Conservation (phyloP, 2,329 filamentous ascomycete genomes). For the Neodidymelliopsis sp. region DNA sequence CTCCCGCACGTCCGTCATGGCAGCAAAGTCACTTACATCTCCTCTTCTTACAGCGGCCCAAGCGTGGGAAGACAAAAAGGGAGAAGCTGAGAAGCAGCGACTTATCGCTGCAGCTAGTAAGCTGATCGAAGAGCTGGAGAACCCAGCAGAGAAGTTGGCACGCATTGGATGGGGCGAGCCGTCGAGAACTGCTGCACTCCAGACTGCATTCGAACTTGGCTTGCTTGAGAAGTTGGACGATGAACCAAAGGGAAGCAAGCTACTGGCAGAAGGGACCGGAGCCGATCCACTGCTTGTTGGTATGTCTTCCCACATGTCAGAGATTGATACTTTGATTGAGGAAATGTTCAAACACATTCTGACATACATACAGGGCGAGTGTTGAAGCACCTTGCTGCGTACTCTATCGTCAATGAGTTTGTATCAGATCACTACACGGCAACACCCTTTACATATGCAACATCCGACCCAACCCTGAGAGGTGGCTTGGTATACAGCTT, state of each 20-base stretch:
- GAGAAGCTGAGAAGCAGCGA: not conserved
- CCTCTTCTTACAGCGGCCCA: no score
- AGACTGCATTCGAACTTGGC: slow-evolving; percentile 2
- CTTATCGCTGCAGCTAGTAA: slow-evolving; percentile 7
- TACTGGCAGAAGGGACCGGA: not conserved
- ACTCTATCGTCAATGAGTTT: not conserved
- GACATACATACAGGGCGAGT: not conserved
- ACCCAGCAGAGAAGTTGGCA: slow-evolving; percentile 1
- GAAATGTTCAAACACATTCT: no score
- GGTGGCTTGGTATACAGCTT: slow-evolving; percentile 2
- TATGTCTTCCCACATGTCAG: no score
- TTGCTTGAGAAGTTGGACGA: not conserved
- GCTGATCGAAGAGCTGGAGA: not conserved
- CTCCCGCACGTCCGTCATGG: no score
- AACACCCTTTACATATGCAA: not conserved
- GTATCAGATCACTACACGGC: not conserved
- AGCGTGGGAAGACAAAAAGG: not conserved
- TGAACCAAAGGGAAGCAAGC: not conserved
- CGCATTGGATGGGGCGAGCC: slow-evolving; percentile 4
- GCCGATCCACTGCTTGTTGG: not conserved
- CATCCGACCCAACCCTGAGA: not conserved
- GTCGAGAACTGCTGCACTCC: slow-evolving; percentile 3
- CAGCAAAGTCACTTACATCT: no score
- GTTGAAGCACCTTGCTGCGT: slow-evolving; percentile 1
- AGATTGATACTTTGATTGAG: no score